Percentiles rank a stretch among this genome's conserved stretches.
Conservation (phyloP, 306 rosid species). For the Cucurbita ficifolia region DNA sequence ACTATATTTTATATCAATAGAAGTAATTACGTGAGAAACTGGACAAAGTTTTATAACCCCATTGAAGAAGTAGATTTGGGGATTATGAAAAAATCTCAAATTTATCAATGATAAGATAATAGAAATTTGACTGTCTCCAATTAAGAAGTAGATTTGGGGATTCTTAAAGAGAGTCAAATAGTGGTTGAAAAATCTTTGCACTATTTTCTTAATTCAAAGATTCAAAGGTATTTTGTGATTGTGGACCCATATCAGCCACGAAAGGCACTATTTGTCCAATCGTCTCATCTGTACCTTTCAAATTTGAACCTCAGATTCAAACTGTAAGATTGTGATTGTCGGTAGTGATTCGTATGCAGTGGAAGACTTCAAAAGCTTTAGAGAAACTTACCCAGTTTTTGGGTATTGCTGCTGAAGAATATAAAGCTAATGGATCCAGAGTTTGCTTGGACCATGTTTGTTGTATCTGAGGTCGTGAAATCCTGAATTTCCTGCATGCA, state of each 20-base stretch:
- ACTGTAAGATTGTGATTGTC: neutral
- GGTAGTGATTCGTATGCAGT: neutral
- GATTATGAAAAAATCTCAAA: neutral
- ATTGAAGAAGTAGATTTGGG: neutral
- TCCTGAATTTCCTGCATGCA: neutral
- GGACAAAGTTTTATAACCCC: neutral
- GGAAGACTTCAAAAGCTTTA: neutral
- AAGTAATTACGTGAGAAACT: neutral
- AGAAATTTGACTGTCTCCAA: neutral
- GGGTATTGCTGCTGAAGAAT: neutral
- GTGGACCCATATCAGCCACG: neutral
- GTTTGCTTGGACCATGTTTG: neutral
- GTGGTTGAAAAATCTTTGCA: neutral
- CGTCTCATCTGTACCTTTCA: neutral
- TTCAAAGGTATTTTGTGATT: neutral
- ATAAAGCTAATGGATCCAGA: neutral
- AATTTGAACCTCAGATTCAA: neutral
- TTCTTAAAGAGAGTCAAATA: neutral
- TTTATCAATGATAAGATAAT: neutral
- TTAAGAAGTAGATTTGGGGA: neutral
- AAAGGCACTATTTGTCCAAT: neutral
- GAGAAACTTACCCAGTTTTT: neutral
- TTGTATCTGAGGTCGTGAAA: neutral
- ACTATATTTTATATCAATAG: neutral
- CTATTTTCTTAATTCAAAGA: neutral